These are phyloP conservation scores for Citeromyces nyonsensis DNA, from an alignment of 805 yeast species.

Conservation along the genomic window DNA sequence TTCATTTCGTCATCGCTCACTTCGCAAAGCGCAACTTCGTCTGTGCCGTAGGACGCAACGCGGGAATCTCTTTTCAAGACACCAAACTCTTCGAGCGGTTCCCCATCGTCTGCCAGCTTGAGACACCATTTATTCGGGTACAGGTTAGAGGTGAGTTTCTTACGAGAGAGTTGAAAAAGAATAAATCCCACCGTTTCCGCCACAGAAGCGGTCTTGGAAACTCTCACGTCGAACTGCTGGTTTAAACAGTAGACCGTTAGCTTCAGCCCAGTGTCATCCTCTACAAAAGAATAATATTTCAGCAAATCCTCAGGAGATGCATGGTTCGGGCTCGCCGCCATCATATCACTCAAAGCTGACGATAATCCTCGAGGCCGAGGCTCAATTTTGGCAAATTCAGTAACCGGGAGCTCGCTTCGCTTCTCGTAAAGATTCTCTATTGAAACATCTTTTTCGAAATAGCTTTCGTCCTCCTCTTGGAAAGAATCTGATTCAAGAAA, in stretches of 20 bases:
- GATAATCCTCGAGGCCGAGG: too few relatives aligned
- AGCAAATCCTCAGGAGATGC: too few relatives aligned
- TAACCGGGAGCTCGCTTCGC: too few relatives aligned
- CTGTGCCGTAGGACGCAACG: slow-evolving; percentile 60
- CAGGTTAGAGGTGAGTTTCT: not conserved
- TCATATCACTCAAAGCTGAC: too few relatives aligned
- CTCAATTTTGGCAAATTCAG: too few relatives aligned
- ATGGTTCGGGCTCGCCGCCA: too few relatives aligned
- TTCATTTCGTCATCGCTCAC: slow-evolving; percentile 31
- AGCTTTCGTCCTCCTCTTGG: not conserved
- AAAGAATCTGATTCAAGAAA: not conserved
- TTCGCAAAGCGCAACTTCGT: slow-evolving; percentile 64
- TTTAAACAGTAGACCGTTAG: too few relatives aligned
- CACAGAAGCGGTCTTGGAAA: slow-evolving; percentile 78
- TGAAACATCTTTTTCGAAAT: not conserved
- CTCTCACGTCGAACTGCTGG: slow-evolving; percentile 18
- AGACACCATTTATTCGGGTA: slow-evolving; percentile 65
- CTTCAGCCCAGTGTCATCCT: too few relatives aligned
- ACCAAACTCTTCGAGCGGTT: slow-evolving; percentile 87
- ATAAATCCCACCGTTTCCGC: slow-evolving; percentile 31
- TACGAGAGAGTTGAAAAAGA: slow-evolving; percentile 16
- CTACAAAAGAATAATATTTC: too few relatives aligned
- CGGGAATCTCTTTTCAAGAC: slow-evolving; percentile 55
- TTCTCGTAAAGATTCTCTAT: not conserved
- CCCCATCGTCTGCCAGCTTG: slow-evolving; percentile 82